Base-by-base conservation (phyloP, 2,329 filamentous ascomycete species). In the Stylonectria norvegica region DNA sequence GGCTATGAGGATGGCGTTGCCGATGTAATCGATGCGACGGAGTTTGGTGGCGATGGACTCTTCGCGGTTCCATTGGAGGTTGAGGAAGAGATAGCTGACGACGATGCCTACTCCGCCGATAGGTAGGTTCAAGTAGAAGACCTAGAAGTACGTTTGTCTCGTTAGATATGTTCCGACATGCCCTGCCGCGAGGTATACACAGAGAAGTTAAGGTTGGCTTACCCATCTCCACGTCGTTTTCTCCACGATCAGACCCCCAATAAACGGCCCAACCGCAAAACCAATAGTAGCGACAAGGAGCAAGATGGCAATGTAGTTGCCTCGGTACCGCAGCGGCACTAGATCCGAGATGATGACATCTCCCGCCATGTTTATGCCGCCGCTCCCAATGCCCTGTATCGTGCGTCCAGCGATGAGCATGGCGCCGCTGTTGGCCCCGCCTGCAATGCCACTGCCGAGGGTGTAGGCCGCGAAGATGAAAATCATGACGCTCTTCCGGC, bases 361-460 rank as follows among this genome's bases (percentile, higher is more conserved):
- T 64, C 51, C 41, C 52, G 60, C 43, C 72, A 59, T 49, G 7
- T 40, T 48, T 0, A 61, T 34, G 2, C 58, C 58, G 0, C 55
- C 58, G 32, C 49, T 51, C 4, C 58, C 58, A 4, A 58, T 34
- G 2, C 76, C 76, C 40, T 79, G 73, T 3, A 78, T 40, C 2
- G 30, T 39, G 5, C 59, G 53, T 2, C 60, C 62, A 4, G 63
- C 62, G 5, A 81, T 73, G 2, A 80, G 53, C 48, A 71, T 66
- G 0, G 52, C 52, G 0, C 59, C 63, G 3, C 49, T 64, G 1
- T 56, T 61, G 0, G 74, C 67, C 0, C 62, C 67, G 0, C 71
- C 74, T 7, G 59, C 60, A 4, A 78, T 62, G 0, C 63, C 69
- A 40, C 75, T 77, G 0, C 78, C 78, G 0, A 80, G 48, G 0